Base-by-base conservation (phyloP, 2,329 filamentous ascomycete species). In the Aotearoamyces nothofagi region DNA sequence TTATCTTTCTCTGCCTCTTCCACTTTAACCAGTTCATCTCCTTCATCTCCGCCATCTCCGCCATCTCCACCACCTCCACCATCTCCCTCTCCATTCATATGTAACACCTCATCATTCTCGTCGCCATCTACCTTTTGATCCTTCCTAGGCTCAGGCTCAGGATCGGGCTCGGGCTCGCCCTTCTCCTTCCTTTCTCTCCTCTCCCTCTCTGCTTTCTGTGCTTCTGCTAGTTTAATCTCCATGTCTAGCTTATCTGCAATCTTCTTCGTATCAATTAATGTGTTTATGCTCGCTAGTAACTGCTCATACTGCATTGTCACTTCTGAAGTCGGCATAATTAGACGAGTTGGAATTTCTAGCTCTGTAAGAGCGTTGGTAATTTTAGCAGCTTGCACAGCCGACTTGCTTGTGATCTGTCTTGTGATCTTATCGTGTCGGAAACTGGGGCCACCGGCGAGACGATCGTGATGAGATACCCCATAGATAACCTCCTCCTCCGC, bases 391-490 rank as follows among this genome's bases (percentile, higher is more conserved):
- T 86, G 79, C 35, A 78, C 69, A 30, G 76, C 70, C 10, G 69
- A 78, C 56, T 86, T 86, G 38, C 78, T 78, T 20, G 74, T 72
- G 32, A 83, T 77, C 14, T 82, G 68, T 52, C 84, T 84, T 41
- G 77, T 75, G 33, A 87, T 69, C 50, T 72, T 77, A 43, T 87
- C 80, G 15, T 83, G 83, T 9, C 87, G 80, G 64, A 96, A 96
- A 9, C 81, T 78, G 19, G 93, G 81, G 5, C 90, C 87, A 6
- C 77, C 78, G 2, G 78, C 74, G 22, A 94, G 65, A 15, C 87
- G 79, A 32, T 96, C 87, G 48, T 87, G 78, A 39, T 81, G 73
- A 5, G 78, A 70, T 7, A 98, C 78, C 37, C 87, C 90, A 46
- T 87, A 96, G 17, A 78, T 66, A 38, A 68, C 54, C 55, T 86